Base-by-base conservation (phyloP, 495 filamentous ascomycete species). In the Parachaetomium inaequale region DNA sequence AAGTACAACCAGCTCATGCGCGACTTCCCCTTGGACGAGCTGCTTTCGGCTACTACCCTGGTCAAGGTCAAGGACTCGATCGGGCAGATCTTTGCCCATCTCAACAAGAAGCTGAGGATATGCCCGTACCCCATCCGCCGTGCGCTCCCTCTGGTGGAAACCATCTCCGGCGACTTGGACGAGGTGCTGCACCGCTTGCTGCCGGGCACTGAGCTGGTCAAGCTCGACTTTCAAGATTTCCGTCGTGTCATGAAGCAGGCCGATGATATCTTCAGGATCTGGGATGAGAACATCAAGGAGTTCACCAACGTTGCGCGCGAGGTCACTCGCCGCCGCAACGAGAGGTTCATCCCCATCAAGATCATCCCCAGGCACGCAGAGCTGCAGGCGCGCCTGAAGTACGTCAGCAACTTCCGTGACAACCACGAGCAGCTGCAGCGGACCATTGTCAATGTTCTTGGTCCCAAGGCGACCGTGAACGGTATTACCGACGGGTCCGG, bases 1-100 rank as follows among this genome's bases (percentile, higher is more conserved):
- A 96, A 96, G 70, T 98, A 97, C 76, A 99, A 99, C 74, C 90
- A 94, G 74, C 80, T 98, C 17, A 96, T 99, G 93, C 86, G 94
- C 47, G 95, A 98, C 70, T 99, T 99, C 65, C 94, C 94, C 2
- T 82, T 96, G 45, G 92, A 97, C 71, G 95, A 99, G 70, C 77
- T 99, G 23, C 81, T 96, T 3, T 95, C 94, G 40, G 92, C 95
- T 5, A 94, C 93, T 6, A 92, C 92, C 3, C 74, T 98, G 46
- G 82, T 85, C 65, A 97, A 95, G 72, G 86, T 96, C n/a, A 85
- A 93, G 69, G 92, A 97, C 62, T 88, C 95, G 4, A 83, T 98
- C 55, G 81, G 85, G 55, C 80, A 90, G 54, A 94, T 98, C 62
- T 98, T 99, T 76, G 81, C 75, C 32, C 94, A 99, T 73, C 81